phyloP scores from a whole-genome alignment of 2,329 filamentous ascomycete species.

The Microcyclosporella mali region DNA sequence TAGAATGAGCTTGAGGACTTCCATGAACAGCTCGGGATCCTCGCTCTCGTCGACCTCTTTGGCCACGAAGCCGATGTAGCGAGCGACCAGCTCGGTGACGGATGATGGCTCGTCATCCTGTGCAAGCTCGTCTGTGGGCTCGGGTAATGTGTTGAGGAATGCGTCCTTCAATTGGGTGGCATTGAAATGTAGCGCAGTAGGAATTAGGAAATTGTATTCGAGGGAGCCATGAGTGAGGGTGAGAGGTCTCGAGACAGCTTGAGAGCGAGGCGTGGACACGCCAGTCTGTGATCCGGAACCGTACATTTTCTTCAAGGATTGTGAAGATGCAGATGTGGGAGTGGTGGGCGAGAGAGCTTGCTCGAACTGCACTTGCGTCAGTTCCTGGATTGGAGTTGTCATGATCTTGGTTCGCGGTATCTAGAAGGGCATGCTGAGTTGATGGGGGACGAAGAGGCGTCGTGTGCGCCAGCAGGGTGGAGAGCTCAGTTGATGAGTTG shows the following conservation, averaged over 20 bases:
- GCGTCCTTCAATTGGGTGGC: slow-evolving; percentile 89
- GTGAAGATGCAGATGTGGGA: slow-evolving; percentile 8
- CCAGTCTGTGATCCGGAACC: slow-evolving; percentile 63
- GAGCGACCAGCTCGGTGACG: slow-evolving; percentile 80
- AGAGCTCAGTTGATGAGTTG: too few species aligned
- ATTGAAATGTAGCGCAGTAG: slow-evolving; percentile 92
- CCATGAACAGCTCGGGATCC: slow-evolving; percentile 84
- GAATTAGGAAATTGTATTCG: slow-evolving; percentile 92
- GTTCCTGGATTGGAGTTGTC: slow-evolving; percentile 20
- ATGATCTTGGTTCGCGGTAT: slow-evolving; percentile 11
- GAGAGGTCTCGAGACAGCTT: slow-evolving; percentile 83
- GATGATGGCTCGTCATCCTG: slow-evolving; percentile 99
- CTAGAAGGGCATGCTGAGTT: not conserved
- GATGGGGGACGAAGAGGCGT: not conserved
- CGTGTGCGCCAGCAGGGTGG: slow-evolving; percentile 1
- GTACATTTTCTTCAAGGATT: slow-evolving; percentile 20
- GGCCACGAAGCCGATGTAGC: slow-evolving; percentile 88
- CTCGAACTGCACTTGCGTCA: slow-evolving; percentile 19
- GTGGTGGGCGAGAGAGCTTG: slow-evolving; percentile 13
- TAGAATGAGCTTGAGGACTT: slow-evolving; percentile 84
- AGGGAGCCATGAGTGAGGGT: slow-evolving; percentile 88
- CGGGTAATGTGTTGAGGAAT: slow-evolving; percentile 77
- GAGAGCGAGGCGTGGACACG: slow-evolving; percentile 91
- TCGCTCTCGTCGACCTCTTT: slow-evolving; percentile 87
- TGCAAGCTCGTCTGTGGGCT: slow-evolving; percentile 91